Evolutionary conservation across 179 eudicot genomes (phyloP), one percentile per base, ranked within the genome.

Genomic region (Beta corolliflora): DNA sequence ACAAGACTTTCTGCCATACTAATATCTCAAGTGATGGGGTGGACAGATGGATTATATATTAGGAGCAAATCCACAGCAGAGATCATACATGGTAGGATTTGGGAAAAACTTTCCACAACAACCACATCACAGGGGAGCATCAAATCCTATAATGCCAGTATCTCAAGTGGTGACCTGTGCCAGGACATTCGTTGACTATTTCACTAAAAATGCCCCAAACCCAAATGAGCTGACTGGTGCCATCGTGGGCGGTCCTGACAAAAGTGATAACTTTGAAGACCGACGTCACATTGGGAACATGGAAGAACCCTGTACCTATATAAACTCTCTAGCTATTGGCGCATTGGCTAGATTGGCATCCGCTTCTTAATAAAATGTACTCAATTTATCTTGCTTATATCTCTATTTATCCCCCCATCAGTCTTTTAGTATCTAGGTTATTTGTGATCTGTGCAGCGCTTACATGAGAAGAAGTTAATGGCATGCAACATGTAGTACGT

Each of bases 31-130:
- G 60, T 71, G 79, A 36, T 87, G 84, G 48, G 14, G 16, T 45
- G 7, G 3, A 31, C 88, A 94, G 94, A 92, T 95, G 91, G 98
- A 95, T 75, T 93, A 95, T 81, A 59, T 95, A 61, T 79, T 95
- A 13, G 98, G 98, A 48, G 76, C 85, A 2, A 95, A 95, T 85
- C 98, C 98, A 0, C 81, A 73, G 74, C 81, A 83, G n/a, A 88
- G 92, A 85, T 95, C 98, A 76, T 92, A 91, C 88, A 93, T 95
- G 98, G 98, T 95, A 5, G 98, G 97, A 9, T 95, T 90, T 36
- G 97, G 98, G 5, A 84, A 82, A 0, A 92, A 93, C 53, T 93
- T 94, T 29, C 98, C 98, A 7, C 82, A 64, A 65, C 98, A 93
- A 50, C 88, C 98, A 3, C 98, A 95, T 83, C 98, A 95, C 80